Base-by-base conservation (phyloP, 2,329 filamentous ascomycete species). In the Lecanicillium sp. region DNA sequence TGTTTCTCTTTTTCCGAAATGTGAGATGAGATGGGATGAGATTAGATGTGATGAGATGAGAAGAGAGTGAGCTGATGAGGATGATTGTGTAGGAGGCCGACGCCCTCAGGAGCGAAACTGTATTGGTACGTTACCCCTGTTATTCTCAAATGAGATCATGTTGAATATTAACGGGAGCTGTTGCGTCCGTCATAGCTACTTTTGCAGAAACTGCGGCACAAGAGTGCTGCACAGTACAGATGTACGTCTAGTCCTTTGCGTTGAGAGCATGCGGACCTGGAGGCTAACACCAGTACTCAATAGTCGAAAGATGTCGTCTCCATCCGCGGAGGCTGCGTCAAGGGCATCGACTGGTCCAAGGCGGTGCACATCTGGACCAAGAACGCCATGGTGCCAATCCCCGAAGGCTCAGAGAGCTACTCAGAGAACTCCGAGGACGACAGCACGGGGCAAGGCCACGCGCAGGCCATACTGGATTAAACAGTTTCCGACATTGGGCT, bases 331-430 rank as follows among this genome's bases (percentile, higher is more conserved):
- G 83, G 82, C 33, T 84, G 83, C 57, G 70, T 87, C 38, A 74
- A 81, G 5, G 80, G 76, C 1, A 66, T 87, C 17, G 74, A 82
- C 62, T 80, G 81, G 78, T 67, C 62, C 11, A 67, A 62, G 3
- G 81, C 80, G 23, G 77, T 78, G 54, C 83, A 87, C 66, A 81
- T 87, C 56, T 86, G 79, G 77, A 83, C 79, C 17, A 79, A 79
- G 56, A 75, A 72, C 35, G 83, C 83, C 55, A 81, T 87, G 71
- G 72, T 86, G 15, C 78, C 81, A 27, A 85, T 87, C 53, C 83
- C 83, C 2, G 80, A 84, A 56, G 77, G 79, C 9, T 75, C 73
- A 23, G 78, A 83, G 64, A 63, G 67, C 5, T 74, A 77, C 60
- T 72, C 74, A 12, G 78, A 78, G 50, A 74, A 78, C 48, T 77